Percentiles rank a stretch among this genome's conserved stretches.
These are phyloP conservation scores for Iris macrosiphon DNA, from an alignment of 106 monocot species.

Conservation along the genomic window DNA sequence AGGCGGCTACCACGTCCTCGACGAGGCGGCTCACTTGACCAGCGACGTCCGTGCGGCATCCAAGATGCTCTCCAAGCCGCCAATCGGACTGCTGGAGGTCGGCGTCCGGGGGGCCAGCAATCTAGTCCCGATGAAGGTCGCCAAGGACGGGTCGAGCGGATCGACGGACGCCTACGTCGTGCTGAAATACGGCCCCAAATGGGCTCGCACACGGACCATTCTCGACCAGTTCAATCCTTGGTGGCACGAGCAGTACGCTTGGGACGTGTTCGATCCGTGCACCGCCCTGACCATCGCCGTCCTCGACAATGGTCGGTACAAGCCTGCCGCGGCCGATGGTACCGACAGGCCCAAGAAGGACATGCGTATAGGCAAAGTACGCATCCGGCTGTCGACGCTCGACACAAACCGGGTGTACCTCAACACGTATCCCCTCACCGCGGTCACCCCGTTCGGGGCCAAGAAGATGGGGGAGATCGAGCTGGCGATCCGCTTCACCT, in stretches of 20 bases:
- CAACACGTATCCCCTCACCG: constrained; percentile 57
- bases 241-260: constrained; percentile 96
- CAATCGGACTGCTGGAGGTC: constrained; percentile 61
- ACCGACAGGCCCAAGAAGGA: constrained; percentile 23
- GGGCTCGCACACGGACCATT: constrained; percentile 87
- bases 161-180: constrained; percentile 79
- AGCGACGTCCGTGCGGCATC: constrained; percentile 80
- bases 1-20: constrained; percentile 92
- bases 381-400: constrained; percentile 83
- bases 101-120: constrained; percentile 68
- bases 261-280: constrained; percentile 97
- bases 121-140: constrained; percentile 65
- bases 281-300: constrained; percentile 86
- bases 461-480: constrained; percentile 95
- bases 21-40: constrained; percentile 71
- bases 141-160: constrained; percentile 55
- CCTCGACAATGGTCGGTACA: constrained; percentile 68
- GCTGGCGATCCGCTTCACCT: constrained; percentile 73
- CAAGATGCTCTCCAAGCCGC: constrained; percentile 72
- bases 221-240: constrained; percentile 78
- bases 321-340: constrained; percentile 2
- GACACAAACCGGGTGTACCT: constrained; percentile 62
- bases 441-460: constrained; percentile 52
- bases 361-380: constrained; percentile 68
- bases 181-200: constrained; percentile 87